Conservation (phyloP, 2,329 filamentous ascomycete genomes). For the Fusarium fracticaudum region DNA sequence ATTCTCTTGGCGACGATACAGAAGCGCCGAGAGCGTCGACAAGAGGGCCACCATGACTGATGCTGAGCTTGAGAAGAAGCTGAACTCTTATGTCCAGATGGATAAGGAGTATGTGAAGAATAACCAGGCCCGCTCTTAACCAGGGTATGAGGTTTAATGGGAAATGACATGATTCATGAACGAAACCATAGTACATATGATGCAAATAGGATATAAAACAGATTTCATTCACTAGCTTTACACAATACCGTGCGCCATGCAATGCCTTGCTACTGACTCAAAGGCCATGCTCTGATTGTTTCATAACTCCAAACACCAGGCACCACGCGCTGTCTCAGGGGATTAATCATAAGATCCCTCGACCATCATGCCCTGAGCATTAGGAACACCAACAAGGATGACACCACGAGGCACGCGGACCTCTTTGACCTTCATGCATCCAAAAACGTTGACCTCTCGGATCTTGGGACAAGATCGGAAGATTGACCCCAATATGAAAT, state of each 20-base stretch:
- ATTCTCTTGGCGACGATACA: constrained; percentile 42
- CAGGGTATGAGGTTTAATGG: background rate
- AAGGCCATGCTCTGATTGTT: background rate
- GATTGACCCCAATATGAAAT: constrained; percentile 69
- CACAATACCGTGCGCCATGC: constrained; percentile 7
- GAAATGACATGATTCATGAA: constrained; percentile 2
- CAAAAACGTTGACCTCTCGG: constrained; percentile 69
- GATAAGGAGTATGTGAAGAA: constrained; percentile 47
- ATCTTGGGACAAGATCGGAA: constrained; percentile 72
- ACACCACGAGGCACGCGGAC: constrained; percentile 64
- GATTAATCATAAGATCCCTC: constrained; percentile 52
- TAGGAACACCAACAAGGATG: constrained; percentile 67
- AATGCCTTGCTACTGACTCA: background rate
- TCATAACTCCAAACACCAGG: constrained; percentile 9
- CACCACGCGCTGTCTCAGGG: background rate
- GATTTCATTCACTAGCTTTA: background rate
- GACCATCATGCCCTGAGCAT: constrained; percentile 68
- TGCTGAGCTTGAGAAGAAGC: constrained; percentile 50
- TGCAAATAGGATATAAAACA: background rate
- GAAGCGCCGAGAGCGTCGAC: background rate
- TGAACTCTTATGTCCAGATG: constrained; percentile 49
- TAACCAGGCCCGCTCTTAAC: constrained; percentile 18
- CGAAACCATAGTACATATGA: background rate
- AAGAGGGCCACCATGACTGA: constrained; percentile 40
- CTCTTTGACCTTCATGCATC: constrained; percentile 69